Conservation (phyloP, 805 yeast species). For the Zygoascus bituminiphila region DNA sequence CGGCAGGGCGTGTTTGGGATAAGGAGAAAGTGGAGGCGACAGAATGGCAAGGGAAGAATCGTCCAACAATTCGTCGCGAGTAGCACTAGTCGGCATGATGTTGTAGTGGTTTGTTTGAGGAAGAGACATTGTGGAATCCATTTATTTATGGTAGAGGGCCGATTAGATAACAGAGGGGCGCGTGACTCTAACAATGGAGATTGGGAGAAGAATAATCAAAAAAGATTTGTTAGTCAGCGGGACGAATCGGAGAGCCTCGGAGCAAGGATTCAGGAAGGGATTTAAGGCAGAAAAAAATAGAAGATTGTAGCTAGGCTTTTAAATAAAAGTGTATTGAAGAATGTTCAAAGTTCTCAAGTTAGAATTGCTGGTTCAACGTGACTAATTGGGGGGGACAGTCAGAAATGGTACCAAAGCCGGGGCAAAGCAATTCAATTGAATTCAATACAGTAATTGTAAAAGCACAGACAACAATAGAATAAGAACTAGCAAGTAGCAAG, state of each 20-base stretch:
- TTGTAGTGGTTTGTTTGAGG: neutral
- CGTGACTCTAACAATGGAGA: neutral
- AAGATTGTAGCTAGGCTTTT: too few species aligned
- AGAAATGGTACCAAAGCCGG: too few species aligned
- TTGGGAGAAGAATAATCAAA: neutral
- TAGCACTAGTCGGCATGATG: neutral
- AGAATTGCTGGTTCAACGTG: too few species aligned
- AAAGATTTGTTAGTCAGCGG: neutral
- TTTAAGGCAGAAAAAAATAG: too few species aligned
- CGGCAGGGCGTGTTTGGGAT: constrained; percentile 17
- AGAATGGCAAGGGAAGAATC: constrained; percentile 21
- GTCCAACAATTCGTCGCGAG: neutral
- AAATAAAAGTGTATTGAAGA: neutral
- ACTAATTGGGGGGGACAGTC: too few species aligned
- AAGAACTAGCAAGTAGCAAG: neutral
- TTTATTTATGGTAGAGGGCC: neutral
- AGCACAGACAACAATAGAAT: neutral
- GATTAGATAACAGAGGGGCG: neutral
- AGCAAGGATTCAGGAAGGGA: too few species aligned
- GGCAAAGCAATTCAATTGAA: too few species aligned
- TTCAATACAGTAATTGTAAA: too few species aligned
- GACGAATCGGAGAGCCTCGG: too few species aligned
- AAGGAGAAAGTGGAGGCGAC: constrained; percentile 30
- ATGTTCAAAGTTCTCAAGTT: too few species aligned
- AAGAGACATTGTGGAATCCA: neutral